Conservation (phyloP, 805 yeast species). For the Candida quercuum region DNA sequence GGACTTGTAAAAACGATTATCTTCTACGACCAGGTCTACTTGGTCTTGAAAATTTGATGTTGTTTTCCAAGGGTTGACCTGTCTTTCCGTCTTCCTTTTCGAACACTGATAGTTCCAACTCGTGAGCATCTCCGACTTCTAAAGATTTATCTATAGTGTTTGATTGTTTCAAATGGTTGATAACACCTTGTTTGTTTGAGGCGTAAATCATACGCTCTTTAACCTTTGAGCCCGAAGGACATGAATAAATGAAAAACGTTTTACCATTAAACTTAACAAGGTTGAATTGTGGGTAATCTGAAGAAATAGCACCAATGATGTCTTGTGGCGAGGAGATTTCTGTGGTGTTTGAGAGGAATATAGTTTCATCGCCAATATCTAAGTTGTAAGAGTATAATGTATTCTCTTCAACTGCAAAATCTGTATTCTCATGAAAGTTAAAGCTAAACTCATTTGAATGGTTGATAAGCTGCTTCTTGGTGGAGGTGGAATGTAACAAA, state of each 20-base stretch:
- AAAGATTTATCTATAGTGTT: conserved; percentile 37
- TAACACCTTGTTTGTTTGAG: conserved; percentile 61
- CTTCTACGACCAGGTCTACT: conserved; percentile 62
- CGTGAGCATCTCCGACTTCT: conserved; percentile 72
- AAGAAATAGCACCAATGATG: conserved; percentile 28
- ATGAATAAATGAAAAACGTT: conserved; percentile 67
- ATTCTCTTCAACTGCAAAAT: conserved; percentile 21
- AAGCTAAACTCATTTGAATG: conserved; percentile 23
- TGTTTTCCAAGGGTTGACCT: conserved; percentile 6
- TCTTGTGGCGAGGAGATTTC: conserved; percentile 23
- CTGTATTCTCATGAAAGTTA: conserved; percentile 24
- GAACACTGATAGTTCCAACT: conserved; percentile 52
- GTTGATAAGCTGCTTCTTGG: conserved; percentile 21
- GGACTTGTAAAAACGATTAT: conserved; percentile 2
- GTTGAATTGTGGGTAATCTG: conserved; percentile 52
- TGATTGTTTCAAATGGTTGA: conserved; percentile 39
- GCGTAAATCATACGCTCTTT: conserved; percentile 93
- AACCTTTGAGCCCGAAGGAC: conserved; percentile 88
- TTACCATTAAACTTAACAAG: conserved; percentile 40
- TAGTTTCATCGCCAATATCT: conserved; percentile 43
- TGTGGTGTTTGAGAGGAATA: conserved; percentile 30
- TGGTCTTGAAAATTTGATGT: conserved; percentile 51
- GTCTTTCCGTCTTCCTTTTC: conserved; percentile 20
- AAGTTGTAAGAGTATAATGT: conserved; percentile 46
- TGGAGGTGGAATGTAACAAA: conserved; percentile 26